Evolutionary conservation across 2,329 filamentous ascomycete species (phyloP).

Genomic region (Colletotrichum euphorbiae): DNA sequence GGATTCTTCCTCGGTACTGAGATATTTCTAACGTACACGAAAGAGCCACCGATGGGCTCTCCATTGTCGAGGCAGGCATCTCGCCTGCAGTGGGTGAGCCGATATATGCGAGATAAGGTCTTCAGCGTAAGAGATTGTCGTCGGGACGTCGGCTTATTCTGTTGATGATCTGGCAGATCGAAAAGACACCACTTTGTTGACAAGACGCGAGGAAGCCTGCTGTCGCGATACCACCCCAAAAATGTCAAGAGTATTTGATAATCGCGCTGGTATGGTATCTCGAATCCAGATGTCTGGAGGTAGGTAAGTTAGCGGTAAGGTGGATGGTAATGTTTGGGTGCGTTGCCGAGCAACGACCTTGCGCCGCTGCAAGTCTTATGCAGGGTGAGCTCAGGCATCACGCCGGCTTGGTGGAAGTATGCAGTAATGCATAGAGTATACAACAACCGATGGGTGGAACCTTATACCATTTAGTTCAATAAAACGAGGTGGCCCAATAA

Average conservation of each 20-base stretch:
- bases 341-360: slow-evolving; percentile 15
- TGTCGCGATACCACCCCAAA: neutral
- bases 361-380: too few relatives aligned
- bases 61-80: slow-evolving; percentile 72
- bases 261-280: too few relatives aligned
- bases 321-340: slow-evolving; percentile 15
- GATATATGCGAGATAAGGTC: neutral
- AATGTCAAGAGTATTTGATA: neutral
- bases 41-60: slow-evolving; percentile 73
- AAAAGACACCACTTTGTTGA: too few relatives aligned
- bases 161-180: neutral
- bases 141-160: neutral
- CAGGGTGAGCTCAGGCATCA: too few relatives aligned
- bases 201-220: too few relatives aligned
- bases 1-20: neutral
- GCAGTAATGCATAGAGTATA: too few relatives aligned
- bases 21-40: slow-evolving; percentile 66
- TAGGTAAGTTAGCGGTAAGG: neutral
- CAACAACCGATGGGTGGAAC: too few relatives aligned
- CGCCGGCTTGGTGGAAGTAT: too few relatives aligned
- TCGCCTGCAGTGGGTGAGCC: slow-evolving; percentile 6
- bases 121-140: neutral
- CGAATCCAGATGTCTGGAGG: neutral
- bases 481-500: too few relatives aligned
- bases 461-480: too few relatives aligned